A percentile compares a stretch with the other conserved stretches of the same genome.
phyloP scores from a whole-genome alignment of 1,284 basidiomycete genomes.

The Fomitopsis schrenkii region DNA sequence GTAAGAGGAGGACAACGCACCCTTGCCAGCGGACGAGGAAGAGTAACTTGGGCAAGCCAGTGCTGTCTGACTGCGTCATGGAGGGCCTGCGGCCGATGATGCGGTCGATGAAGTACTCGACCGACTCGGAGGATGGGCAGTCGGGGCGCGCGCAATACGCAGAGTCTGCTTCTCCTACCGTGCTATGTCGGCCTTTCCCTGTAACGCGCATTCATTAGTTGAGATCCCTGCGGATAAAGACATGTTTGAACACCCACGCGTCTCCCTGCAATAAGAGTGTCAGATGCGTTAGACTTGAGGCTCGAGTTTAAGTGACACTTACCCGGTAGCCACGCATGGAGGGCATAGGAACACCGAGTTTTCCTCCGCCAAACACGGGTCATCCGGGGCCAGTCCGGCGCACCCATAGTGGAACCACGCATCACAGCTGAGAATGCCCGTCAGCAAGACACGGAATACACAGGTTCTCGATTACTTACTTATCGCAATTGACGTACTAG shows the following conservation, averaged over 20 bases:
- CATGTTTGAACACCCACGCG: neutral
- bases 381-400: constrained; percentile 22
- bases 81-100: constrained; percentile 27
- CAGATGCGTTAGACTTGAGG: neutral
- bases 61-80: constrained; percentile 4
- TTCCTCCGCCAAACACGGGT: constrained; percentile 20
- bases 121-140: constrained; percentile 5
- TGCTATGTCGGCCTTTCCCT: constrained; percentile 7
- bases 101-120: constrained; percentile 27
- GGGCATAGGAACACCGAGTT: constrained; percentile 25
- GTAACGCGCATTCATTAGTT: neutral
- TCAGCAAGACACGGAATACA: neutral
- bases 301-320: neutral
- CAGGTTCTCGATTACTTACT: constrained; percentile 3
- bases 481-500: constrained; percentile 16
- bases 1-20: constrained; percentile 14
- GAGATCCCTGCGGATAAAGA: neutral
- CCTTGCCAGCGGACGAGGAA: constrained; percentile 37
- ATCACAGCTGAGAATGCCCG: constrained; percentile 24
- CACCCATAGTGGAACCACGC: constrained; percentile 34
- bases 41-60: constrained; percentile 4
- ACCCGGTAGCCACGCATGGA: constrained; percentile 14
- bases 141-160: constrained; percentile 8
- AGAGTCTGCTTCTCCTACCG: neutral
- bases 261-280: neutral